Base-by-base conservation (phyloP, 2,329 filamentous ascomycete species). In the Aspergillus amoenus region DNA sequence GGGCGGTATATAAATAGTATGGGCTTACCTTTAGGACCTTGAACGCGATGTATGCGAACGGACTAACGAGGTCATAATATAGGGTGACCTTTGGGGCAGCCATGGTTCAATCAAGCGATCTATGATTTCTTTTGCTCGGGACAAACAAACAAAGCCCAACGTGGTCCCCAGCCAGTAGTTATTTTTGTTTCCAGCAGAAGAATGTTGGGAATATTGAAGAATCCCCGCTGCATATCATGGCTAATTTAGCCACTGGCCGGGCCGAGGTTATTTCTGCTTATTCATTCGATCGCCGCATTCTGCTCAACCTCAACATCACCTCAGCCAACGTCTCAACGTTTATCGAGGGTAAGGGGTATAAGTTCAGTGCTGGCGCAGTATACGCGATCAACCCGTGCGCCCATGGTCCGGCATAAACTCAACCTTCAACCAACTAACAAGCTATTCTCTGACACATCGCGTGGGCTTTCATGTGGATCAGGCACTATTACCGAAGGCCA, bases 21-120 rank as follows among this genome's bases (percentile, higher is more conserved):
- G 30, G 12, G 47, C 80, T 62, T 73, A 84, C 83, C 67, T 78
- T 74, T 27, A 82, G 68, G 34, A 84, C 70, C 64, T 82, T 79
- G 67, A 84, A 87, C 3, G 81, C 84, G 55, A 85, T 75, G 63
- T 86, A 87, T 1, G 77, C 82, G 68, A 87, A 87, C 0, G 84
- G 84, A 58, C 79, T 82, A 22, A 87, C 78, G 11, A 84, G 76
- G 71, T 87, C 84, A 45, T 86, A 68, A 62, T 82, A 86, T 13
- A 87, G 72, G 0, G 80, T 84, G 52, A 87, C 76, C 64, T 80
- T 80, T 4, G 80, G 76, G 44, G 69, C 72, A 21, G 76, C 64
- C 79, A 82, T 82, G 34, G 12, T 60, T 39, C 13, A 34, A 37
- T 34, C 13, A n/a, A 44, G 49, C 30, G 4, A 5, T 51, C 21